phyloP scores from a whole-genome alignment of 192 early-diverging fungal species.

The Allomyces javanicus region DNA sequence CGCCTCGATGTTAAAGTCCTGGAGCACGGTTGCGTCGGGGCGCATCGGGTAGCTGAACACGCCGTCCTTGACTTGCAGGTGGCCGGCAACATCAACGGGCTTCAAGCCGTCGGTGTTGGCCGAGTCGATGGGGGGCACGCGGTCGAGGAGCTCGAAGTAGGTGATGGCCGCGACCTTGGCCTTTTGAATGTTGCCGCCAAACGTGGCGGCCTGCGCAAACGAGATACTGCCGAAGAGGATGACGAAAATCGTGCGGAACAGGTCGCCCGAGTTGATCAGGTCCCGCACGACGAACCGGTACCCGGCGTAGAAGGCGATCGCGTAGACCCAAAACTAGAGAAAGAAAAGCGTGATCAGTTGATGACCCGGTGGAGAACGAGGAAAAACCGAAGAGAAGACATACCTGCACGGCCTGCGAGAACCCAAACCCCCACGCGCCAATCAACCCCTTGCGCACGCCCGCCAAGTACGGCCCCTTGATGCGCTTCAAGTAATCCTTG shows the following conservation, averaged over 20 bases:
- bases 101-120: constrained; percentile 10
- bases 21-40: constrained; percentile 20
- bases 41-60: constrained; percentile 17
- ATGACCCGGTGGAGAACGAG: no score
- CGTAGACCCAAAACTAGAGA: constrained; percentile 30
- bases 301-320: constrained; percentile 36
- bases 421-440: constrained; percentile 25
- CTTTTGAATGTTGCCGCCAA: constrained; percentile 9
- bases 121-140: constrained; percentile 23
- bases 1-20: constrained; percentile 30
- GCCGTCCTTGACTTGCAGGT: constrained; percentile 4
- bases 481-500: neutral
- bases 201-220: neutral
- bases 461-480: constrained; percentile 20
- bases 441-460: constrained; percentile 17
- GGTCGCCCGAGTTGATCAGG: constrained; percentile 3
- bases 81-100: constrained; percentile 3
- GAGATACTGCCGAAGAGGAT: neutral
- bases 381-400: no score
- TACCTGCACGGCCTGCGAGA: constrained; percentile 17
- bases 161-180: constrained; percentile 31
- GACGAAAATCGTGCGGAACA: constrained; percentile 7
- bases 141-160: constrained; percentile 26
- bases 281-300: constrained; percentile 16
- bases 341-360: no score